Conservation (phyloP, 164 flowering plant genomes). For the Tetrastigma voinierianum region DNA sequence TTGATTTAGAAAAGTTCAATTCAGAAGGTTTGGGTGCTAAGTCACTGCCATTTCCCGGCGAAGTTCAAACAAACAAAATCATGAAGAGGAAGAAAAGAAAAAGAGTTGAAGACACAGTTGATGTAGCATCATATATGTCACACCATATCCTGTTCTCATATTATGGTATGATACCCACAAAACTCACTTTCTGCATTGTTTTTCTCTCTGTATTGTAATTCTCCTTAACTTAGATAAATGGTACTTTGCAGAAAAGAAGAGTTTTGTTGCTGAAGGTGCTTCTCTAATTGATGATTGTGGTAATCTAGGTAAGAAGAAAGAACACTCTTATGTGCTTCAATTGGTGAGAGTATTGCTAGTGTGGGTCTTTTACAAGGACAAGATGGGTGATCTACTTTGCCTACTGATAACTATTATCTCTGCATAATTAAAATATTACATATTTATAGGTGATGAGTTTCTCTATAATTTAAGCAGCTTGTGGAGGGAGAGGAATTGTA, state of each 20-base stretch:
- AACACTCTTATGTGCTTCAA: neutral
- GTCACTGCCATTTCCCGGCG: conserved; percentile 46
- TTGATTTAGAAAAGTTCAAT: conserved; percentile 25
- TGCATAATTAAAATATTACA: no score
- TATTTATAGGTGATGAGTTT: no score
- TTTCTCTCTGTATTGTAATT: neutral
- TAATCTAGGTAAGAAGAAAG: conserved; percentile 41
- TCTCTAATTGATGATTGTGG: conserved; percentile 40
- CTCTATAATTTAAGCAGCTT: no score
- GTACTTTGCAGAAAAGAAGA: conserved; percentile 59
- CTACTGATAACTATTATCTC: no score
- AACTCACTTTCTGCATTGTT: neutral
- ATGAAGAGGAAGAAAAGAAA: conserved; percentile 76
- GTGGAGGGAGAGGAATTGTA: no score
- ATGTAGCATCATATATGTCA: conserved; percentile 58
- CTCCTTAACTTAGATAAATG: neutral
- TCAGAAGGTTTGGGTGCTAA: conserved; percentile 45
- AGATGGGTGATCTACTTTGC: no score
- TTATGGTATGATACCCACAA: conserved; percentile 44
- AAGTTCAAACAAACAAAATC: conserved; percentile 21
- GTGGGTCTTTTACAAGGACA: no score
- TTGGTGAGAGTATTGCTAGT: neutral
- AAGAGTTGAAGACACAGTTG: conserved; percentile 59
- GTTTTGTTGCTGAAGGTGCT: conserved; percentile 41
- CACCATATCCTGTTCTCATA: conserved; percentile 72